Evolutionary conservation across 371 early-diverging fungal species (phyloP).

Genomic region (Saksenaea vasiformis): DNA sequence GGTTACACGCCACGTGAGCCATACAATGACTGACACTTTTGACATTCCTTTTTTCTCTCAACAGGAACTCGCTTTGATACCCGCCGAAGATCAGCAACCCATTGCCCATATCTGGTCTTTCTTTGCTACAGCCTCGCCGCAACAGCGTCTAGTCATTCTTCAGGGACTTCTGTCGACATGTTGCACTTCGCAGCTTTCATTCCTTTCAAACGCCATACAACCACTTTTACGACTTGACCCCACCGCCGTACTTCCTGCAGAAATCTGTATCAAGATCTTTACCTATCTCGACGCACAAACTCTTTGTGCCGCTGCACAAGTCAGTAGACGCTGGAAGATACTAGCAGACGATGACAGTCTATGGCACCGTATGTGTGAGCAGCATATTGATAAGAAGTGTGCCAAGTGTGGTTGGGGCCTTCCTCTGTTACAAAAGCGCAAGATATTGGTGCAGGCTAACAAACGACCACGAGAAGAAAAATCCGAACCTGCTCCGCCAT

Average conservation of each 20-base stretch:
- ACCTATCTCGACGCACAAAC: conserved; percentile 89
- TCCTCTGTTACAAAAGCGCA: conserved; percentile 66
- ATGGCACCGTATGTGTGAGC: conserved; percentile 96
- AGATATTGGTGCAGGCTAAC: conserved; percentile 12
- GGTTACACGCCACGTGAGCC: neutral
- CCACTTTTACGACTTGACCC: conserved; percentile 67
- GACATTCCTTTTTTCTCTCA: neutral
- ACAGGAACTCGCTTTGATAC: conserved; percentile 9
- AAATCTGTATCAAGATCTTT: conserved; percentile 80
- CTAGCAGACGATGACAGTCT: conserved; percentile 88
- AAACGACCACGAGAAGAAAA: conserved; percentile 16
- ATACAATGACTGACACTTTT: neutral
- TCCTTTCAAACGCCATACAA: conserved; percentile 35
- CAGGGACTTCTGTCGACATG: conserved; percentile 57
- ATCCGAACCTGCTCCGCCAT: neutral
- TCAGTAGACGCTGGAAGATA: conserved; percentile 74
- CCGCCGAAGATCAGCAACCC: conserved; percentile 37
- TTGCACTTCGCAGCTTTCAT: conserved; percentile 58
- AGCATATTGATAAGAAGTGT: conserved; percentile 95
- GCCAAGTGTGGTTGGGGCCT: conserved; percentile 96
- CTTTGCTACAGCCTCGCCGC: conserved; percentile 48
- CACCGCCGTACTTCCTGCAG: conserved; percentile 70
- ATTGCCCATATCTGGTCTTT: conserved; percentile 55
- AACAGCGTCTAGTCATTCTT: conserved; percentile 55
- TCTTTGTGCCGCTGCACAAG: conserved; percentile 88